phyloP scores from a whole-genome alignment of 257 asterid species.

The Galeopsis tetrahit region DNA sequence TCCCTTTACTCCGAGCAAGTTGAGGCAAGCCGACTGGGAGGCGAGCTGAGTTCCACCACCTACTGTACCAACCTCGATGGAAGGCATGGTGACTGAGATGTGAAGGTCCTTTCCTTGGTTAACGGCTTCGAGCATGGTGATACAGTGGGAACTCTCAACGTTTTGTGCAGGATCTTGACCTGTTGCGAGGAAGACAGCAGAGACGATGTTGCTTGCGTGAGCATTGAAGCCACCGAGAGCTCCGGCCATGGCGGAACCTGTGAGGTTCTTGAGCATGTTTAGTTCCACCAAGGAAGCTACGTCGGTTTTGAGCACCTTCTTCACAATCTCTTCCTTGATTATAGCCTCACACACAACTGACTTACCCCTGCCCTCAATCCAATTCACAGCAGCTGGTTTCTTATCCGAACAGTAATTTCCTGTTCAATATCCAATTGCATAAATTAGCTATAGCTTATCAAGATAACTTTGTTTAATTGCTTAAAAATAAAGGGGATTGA shows the following conservation, averaged over 20 bases:
- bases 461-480: too few relatives aligned
- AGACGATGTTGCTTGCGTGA: slow-evolving; percentile 52
- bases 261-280: slow-evolving; percentile 51
- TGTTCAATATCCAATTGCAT: not conserved
- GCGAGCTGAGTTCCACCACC: slow-evolving; percentile 56
- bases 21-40: slow-evolving; percentile 57
- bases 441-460: not conserved
- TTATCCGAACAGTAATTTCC: slow-evolving; percentile 53
- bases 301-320: slow-evolving; percentile 46
- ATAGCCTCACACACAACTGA: slow-evolving; percentile 50
- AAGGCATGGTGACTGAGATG: slow-evolving; percentile 53
- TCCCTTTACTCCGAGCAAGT: slow-evolving; percentile 57
- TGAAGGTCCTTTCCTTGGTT: slow-evolving; percentile 52
- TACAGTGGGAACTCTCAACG: slow-evolving; percentile 51
- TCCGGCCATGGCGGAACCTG: slow-evolving; percentile 52
- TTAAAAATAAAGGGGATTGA: not conserved
- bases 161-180: slow-evolving; percentile 57
- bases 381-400: slow-evolving; percentile 52
- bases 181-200: slow-evolving; percentile 46
- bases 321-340: slow-evolving; percentile 42
- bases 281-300: slow-evolving; percentile 48
- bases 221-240: slow-evolving; percentile 56
- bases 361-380: slow-evolving; percentile 53
- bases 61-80: slow-evolving; percentile 51
- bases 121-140: slow-evolving; percentile 53